Evolutionary conservation across 805 yeast genomes (phyloP).

Genomic region (Lipomyces anomalus): DNA sequence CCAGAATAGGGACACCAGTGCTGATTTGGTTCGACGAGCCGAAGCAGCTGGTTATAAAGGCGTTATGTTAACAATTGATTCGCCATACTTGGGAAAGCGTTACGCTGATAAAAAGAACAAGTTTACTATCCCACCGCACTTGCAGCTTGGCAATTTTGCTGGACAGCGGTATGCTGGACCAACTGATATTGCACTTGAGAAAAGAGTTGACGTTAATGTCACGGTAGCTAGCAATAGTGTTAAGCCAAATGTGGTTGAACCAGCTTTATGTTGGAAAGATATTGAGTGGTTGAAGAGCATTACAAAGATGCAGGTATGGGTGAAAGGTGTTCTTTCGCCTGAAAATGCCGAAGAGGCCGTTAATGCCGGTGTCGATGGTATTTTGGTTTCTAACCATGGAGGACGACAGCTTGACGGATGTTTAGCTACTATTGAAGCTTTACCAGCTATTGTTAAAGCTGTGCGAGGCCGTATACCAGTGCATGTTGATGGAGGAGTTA

Average conservation of each 20-base stretch:
- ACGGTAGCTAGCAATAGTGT: slow-evolving; percentile 1
- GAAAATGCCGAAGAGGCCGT: slow-evolving; percentile 61
- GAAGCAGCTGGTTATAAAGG: slow-evolving; percentile 37
- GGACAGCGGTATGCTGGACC: slow-evolving; percentile 20
- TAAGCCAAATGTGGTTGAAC: slow-evolving; percentile 21
- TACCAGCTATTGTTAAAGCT: slow-evolving; percentile 46
- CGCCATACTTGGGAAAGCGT: slow-evolving; percentile 50
- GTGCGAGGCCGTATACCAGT: slow-evolving; percentile 47
- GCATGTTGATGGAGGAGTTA: slow-evolving; percentile 63
- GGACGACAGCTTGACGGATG: slow-evolving; percentile 67
- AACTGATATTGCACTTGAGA: slow-evolving; percentile 17
- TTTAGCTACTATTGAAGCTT: slow-evolving; percentile 57
- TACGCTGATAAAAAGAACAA: slow-evolving; percentile 41
- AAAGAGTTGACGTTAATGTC: slow-evolving; percentile 11
- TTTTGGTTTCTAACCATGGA: slow-evolving; percentile 67
- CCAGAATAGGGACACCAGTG: slow-evolving; percentile 25
- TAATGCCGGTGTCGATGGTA: slow-evolving; percentile 55
- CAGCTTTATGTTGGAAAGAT: slow-evolving; percentile 23
- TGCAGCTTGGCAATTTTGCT: slow-evolving; percentile 29
- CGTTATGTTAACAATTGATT: slow-evolving; percentile 51
- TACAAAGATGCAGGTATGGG: slow-evolving; percentile 44
- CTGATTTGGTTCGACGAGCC: slow-evolving; percentile 25
- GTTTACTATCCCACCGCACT: slow-evolving; percentile 26
- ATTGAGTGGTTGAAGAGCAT: slow-evolving; percentile 29
- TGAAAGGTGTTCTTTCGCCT: slow-evolving; percentile 62